phyloP scores from a whole-genome alignment of 1,139 yeast species.

The Yamadazyma triangularis region DNA sequence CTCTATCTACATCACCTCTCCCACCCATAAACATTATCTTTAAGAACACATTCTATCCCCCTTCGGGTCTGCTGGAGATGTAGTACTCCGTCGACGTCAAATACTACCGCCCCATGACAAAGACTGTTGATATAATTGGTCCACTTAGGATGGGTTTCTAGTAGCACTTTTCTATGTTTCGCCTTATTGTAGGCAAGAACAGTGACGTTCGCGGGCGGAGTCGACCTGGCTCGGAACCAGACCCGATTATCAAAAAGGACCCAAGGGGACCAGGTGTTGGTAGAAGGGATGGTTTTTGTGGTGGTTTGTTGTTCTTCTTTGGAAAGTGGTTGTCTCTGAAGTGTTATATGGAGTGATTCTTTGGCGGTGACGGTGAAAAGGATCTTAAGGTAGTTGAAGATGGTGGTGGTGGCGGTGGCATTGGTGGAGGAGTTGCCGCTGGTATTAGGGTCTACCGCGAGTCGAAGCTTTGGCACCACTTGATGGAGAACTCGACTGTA shows the following conservation, averaged over 20 bases:
- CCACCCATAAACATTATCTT: too few relatives aligned
- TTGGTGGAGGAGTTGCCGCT: too few relatives aligned
- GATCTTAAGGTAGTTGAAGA: not conserved
- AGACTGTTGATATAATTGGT: too few relatives aligned
- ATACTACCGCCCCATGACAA: too few relatives aligned
- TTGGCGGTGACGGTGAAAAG: not conserved
- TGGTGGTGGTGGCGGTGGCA: conserved; percentile 2
- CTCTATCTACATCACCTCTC: too few relatives aligned
- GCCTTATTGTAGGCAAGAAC: conserved; percentile 19
- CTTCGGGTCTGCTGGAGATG: too few relatives aligned
- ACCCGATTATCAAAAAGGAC: conserved; percentile 31
- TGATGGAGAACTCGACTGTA: conserved; percentile 39
- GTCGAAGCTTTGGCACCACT: conserved; percentile 25
- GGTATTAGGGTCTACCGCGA: too few relatives aligned
- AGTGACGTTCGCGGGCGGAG: conserved; percentile 3
- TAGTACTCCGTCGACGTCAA: too few relatives aligned
- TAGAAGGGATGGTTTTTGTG: conserved; percentile 1
- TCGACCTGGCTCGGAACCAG: conserved; percentile 23
- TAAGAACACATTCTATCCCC: too few relatives aligned
- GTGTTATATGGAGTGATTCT: too few relatives aligned
- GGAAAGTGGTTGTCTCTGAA: conserved; percentile 21
- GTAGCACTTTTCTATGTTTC: not conserved
- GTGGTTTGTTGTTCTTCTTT: conserved; percentile 11
- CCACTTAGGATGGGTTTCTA: not conserved
- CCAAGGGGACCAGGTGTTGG: conserved; percentile 24